Base-by-base conservation (phyloP, 352 stramenopile genomes). In the Phytophthora kernoviae region DNA sequence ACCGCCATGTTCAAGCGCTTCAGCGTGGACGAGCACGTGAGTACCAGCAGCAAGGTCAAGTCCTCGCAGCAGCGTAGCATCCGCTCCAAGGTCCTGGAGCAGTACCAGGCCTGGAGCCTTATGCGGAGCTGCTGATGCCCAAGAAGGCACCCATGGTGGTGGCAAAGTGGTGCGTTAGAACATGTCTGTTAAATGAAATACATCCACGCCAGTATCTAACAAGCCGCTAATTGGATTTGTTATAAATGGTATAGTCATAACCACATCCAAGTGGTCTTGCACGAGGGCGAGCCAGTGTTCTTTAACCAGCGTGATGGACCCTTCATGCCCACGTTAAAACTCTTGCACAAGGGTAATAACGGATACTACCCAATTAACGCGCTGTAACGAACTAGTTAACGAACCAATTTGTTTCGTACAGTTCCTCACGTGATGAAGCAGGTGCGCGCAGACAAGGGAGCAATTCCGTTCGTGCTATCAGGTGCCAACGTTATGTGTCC, bases 401-500 rank as follows among this genome's bases (percentile, higher is more conserved):
- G 21, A 11, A 52, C 24, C 42, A 8, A 10, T 24, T 53, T 27
- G 22, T 30, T 10, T 15, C 3, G 1, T 34, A 12, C 47, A 96
- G 83, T 96, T 34, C 93, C 93, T 36, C 83, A 94, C 49, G 90
- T 98, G 39, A 98, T 98, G 92, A 93, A 94, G 63, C 79, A 87
- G 51, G 92, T 98, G 61, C 81, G 90, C 39, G 96, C 98, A 2
- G 97, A 99, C 79, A 98, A 98, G 74, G 97, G 97, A 43, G 97
- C 97, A 1, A 99, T 99, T 78, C 97, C 96, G 49, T 99, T 98
- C 68, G 79, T 99, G 53, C 75, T 99, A 11, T 98, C 96, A 5
- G 97, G 97, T 14, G 97, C 97, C 20, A 99, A 99, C 79, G 95
- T 99, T 52, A 99, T 99, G 97, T 99, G 96, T 58, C 97, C 96